phyloP scores from a whole-genome alignment of 1,284 basidiomycete genomes.

The Chiua sp. region DNA sequence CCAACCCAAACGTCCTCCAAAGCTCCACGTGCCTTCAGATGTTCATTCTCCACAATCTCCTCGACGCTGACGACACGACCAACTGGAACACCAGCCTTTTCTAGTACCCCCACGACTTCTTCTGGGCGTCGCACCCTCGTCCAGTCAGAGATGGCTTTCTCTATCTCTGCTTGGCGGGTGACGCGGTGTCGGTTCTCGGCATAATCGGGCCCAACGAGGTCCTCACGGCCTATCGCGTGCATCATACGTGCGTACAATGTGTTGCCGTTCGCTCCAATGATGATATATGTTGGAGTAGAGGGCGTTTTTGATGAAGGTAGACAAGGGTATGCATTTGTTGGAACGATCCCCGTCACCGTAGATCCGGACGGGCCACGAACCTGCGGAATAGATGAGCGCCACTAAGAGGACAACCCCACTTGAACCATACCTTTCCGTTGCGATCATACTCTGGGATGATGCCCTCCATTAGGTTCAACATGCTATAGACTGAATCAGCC shows the following conservation, averaged over 20 bases:
- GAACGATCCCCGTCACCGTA: slow-evolving; percentile 74
- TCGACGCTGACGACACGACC: slow-evolving; percentile 65
- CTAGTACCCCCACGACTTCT: slow-evolving; percentile 50
- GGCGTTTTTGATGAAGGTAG: slow-evolving; percentile 49
- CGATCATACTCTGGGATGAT: slow-evolving; percentile 78
- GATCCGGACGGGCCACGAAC: slow-evolving; percentile 74
- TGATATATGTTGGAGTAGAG: slow-evolving; percentile 55
- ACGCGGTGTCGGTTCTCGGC: slow-evolving; percentile 70
- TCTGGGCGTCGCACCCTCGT: slow-evolving; percentile 51
- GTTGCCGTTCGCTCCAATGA: slow-evolving; percentile 75
- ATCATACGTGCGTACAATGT: slow-evolving; percentile 70
- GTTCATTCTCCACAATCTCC: slow-evolving; percentile 64
- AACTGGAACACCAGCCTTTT: slow-evolving; percentile 58
- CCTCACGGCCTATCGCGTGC: slow-evolving; percentile 59
- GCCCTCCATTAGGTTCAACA: slow-evolving; percentile 79
- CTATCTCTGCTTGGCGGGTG: slow-evolving; percentile 60
- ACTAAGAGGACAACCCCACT: neutral
- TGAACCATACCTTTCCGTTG: slow-evolving; percentile 57
- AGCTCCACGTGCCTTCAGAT: slow-evolving; percentile 57
- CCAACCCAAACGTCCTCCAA: slow-evolving; percentile 64
- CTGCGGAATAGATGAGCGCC: slow-evolving; percentile 33
- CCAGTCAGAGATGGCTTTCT: slow-evolving; percentile 64
- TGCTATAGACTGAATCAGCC: slow-evolving; percentile 39
- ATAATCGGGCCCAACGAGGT: slow-evolving; percentile 60
- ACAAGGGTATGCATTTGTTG: slow-evolving; percentile 75